Percentiles rank a stretch among this genome's conserved stretches.
Evolutionary conservation across 805 yeast species (phyloP).

Genomic region (Kodamaea laetipori): DNA sequence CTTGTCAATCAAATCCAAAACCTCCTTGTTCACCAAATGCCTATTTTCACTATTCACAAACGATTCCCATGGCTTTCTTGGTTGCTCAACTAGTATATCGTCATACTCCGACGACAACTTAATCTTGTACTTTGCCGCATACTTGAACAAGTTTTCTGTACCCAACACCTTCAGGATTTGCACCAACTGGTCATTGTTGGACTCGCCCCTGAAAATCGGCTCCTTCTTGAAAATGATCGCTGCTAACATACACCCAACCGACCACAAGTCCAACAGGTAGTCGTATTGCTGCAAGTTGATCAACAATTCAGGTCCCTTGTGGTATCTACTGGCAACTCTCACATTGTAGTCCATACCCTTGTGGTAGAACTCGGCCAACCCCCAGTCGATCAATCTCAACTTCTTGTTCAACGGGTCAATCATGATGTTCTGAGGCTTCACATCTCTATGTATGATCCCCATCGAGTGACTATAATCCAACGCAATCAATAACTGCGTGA

Average conservation of each 20-base stretch:
- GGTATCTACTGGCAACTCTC: slow-evolving; percentile 89
- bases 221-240: slow-evolving; percentile 88
- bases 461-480: slow-evolving; percentile 88
- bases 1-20: slow-evolving; percentile 78
- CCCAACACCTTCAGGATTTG: slow-evolving; percentile 89
- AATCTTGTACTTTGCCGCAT: slow-evolving; percentile 70
- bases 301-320: slow-evolving; percentile 89
- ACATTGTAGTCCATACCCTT: slow-evolving; percentile 88
- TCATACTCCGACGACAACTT: slow-evolving; percentile 74
- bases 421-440: slow-evolving; percentile 95
- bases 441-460: slow-evolving; percentile 96
- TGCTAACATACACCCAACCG: slow-evolving; percentile 90
- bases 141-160: slow-evolving; percentile 72
- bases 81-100: slow-evolving; percentile 65
- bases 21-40: slow-evolving; percentile 64
- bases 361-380: slow-evolving; percentile 91
- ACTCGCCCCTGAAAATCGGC: slow-evolving; percentile 89
- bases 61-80: slow-evolving; percentile 83
- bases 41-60: slow-evolving; percentile 72
- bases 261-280: slow-evolving; percentile 91
- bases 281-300: slow-evolving; percentile 87
- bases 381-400: slow-evolving; percentile 91
- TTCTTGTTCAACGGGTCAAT: slow-evolving; percentile 75
- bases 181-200: slow-evolving; percentile 87
- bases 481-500: slow-evolving; percentile 78